These are phyloP conservation scores for Teratosphaeria zuluensis DNA, from an alignment of 2,329 filamentous ascomycete genomes.

Conservation along the genomic window DNA sequence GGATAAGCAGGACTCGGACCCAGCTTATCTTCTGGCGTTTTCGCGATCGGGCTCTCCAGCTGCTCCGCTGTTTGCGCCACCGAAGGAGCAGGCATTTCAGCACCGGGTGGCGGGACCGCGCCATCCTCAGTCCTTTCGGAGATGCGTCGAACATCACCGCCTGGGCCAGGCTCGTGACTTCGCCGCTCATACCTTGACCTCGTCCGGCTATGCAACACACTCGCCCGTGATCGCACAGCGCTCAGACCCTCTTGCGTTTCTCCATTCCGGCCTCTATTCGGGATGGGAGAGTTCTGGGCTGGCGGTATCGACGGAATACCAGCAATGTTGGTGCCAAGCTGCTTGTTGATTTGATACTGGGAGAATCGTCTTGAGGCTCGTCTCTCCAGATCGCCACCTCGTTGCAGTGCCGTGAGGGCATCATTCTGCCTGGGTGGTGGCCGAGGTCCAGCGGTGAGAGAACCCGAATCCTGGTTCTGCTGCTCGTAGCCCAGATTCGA, in stretches of 20 bases:
- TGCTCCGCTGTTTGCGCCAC: conserved; percentile 13
- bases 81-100: background rate
- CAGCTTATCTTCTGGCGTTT: conserved; percentile 59
- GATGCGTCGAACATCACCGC: conserved; percentile 39
- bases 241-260: conserved; percentile 79
- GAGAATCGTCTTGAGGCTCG: conserved; percentile 90
- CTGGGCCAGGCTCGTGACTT: background rate
- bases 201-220: conserved; percentile 25
- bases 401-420: conserved; percentile 80
- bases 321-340: conserved; percentile 69
- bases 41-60: conserved; percentile 39
- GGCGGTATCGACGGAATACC: conserved; percentile 79
- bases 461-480: conserved; percentile 28
- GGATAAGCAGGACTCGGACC: conserved; percentile 16
- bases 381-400: conserved; percentile 84
- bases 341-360: conserved; percentile 92
- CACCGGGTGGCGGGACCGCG: background rate
- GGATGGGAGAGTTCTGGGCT: conserved; percentile 66
- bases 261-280: conserved; percentile 60
- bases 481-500: conserved; percentile 13
- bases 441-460: conserved; percentile 38
- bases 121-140: conserved; percentile 45
- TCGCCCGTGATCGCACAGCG: conserved; percentile 53
- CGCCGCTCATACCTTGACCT: conserved; percentile 15
- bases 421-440: conserved; percentile 79